These are phyloP conservation scores for Maudiozyma pseudohumilis DNA, from an alignment of 805 yeast genomes.

Conservation along the genomic window DNA sequence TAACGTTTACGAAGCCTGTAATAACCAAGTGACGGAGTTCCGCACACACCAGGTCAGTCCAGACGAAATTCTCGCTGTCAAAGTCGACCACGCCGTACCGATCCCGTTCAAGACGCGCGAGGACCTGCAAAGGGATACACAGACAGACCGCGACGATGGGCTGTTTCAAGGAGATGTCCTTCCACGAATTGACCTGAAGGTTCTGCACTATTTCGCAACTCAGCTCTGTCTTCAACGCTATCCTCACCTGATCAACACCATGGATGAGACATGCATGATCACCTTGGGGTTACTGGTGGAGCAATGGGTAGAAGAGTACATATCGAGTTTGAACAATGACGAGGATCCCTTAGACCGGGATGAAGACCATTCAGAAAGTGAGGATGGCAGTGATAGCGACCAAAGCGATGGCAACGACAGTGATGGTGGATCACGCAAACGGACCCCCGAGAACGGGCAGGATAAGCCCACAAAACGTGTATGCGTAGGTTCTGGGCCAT, in stretches of 20 bases:
- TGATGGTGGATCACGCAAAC: background rate
- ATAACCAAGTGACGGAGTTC: conserved; percentile 18
- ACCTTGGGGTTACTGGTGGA: conserved; percentile 31
- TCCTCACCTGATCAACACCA: conserved; percentile 19
- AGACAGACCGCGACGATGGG: conserved; percentile 16
- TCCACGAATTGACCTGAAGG: conserved; percentile 27
- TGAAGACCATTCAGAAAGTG: background rate
- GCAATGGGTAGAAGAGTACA: conserved; percentile 29
- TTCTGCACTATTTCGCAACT: conserved; percentile 30
- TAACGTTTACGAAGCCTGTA: conserved; percentile 26
- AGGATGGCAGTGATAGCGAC: conserved; percentile 2
- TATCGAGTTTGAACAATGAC: conserved; percentile 5
- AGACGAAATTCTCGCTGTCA: conserved; percentile 25
- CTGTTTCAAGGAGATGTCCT: conserved; percentile 21
- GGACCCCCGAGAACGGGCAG: background rate
- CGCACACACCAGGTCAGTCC: conserved; percentile 22
- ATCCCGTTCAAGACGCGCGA: conserved; percentile 26
- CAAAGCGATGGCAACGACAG: conserved; percentile 1
- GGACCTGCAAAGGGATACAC: conserved; percentile 19
- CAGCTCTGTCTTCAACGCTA: conserved; percentile 24
- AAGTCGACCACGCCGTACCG: conserved; percentile 21
- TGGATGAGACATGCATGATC: conserved; percentile 32
- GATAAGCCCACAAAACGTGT: background rate
- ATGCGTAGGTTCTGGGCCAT: conserved; percentile 12
- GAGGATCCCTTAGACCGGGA: too few relatives aligned